phyloP scores from a whole-genome alignment of 2,329 filamentous ascomycete species.

The Verticillium nubilum region DNA sequence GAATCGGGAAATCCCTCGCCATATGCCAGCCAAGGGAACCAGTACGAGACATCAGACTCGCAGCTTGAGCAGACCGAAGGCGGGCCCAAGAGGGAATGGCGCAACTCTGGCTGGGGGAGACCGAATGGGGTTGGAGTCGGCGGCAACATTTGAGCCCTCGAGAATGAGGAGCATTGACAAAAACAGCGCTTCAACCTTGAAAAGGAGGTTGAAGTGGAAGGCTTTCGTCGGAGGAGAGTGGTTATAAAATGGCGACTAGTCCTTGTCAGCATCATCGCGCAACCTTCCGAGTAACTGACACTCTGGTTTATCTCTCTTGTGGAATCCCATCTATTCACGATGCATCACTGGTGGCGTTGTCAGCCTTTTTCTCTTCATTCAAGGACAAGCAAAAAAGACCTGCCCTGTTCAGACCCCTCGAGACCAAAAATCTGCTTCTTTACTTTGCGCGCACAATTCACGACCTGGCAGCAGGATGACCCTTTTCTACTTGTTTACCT shows the following conservation, averaged over 20 bases:
- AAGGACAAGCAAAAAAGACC: conserved; percentile 8
- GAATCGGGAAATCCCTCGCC: conserved; percentile 36
- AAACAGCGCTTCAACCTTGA: neutral
- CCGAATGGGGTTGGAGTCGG: conserved; percentile 46
- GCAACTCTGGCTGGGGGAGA: conserved; percentile 50
- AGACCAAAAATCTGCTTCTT: conserved; percentile 3
- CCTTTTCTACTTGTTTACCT: conserved; percentile 11
- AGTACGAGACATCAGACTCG: conserved; percentile 24
- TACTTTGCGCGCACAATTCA: conserved; percentile 6
- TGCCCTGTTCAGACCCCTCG: conserved; percentile 15
- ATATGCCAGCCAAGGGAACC: conserved; percentile 30
- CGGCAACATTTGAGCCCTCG: conserved; percentile 27
- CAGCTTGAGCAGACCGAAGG: conserved; percentile 33
- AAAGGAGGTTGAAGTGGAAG: neutral
- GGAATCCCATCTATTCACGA: neutral
- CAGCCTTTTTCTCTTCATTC: conserved; percentile 7
- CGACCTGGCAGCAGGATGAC: conserved; percentile 7
- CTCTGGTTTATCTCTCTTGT: neutral
- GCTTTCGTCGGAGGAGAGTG: neutral
- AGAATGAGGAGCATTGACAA: neutral
- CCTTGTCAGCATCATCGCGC: neutral
- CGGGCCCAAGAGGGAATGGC: conserved; percentile 47
- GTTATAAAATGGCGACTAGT: neutral
- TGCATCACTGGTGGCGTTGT: conserved; percentile 33
- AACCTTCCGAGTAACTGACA: neutral